Evolutionary conservation across 2,329 filamentous ascomycete genomes (phyloP).

Genomic region (Pseudogymnoascus sp.): DNA sequence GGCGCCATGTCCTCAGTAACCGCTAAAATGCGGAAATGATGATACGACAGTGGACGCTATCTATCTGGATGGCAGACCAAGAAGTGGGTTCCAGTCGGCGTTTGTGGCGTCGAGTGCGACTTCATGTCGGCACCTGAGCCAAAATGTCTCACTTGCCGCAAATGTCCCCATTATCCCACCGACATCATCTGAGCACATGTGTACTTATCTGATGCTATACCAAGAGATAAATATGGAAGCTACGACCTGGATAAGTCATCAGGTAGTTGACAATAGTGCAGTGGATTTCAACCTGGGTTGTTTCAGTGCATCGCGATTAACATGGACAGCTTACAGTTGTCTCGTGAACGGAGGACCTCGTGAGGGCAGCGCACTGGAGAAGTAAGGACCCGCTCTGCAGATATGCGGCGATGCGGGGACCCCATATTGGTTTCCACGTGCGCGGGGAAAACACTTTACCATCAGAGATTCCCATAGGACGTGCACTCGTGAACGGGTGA

Average conservation of each 20-base stretch:
- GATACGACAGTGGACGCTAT: not conserved
- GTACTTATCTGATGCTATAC: not conserved
- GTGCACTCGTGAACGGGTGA: not conserved
- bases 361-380: not conserved
- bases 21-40: not conserved
- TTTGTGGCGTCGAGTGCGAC: not conserved
- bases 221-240: not conserved
- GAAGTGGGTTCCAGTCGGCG: not conserved
- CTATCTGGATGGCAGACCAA: not conserved
- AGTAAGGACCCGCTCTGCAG: not conserved
- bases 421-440: slow-evolving; percentile 3
- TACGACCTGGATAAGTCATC: slow-evolving; percentile 1
- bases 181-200: not conserved
- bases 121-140: not conserved
- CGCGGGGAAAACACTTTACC: not conserved
- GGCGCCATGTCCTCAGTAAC: not conserved
- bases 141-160: slow-evolving; percentile 1
- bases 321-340: not conserved
- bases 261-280: not conserved
- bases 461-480: too few relatives aligned
- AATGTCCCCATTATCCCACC: not conserved
- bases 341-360: not conserved
- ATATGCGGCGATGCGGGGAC: not conserved
- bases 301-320: not conserved
- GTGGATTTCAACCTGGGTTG: not conserved